Evolutionary conservation across 2,329 filamentous ascomycete genomes (phyloP).

Genomic region (Colletotrichum acutatum): DNA sequence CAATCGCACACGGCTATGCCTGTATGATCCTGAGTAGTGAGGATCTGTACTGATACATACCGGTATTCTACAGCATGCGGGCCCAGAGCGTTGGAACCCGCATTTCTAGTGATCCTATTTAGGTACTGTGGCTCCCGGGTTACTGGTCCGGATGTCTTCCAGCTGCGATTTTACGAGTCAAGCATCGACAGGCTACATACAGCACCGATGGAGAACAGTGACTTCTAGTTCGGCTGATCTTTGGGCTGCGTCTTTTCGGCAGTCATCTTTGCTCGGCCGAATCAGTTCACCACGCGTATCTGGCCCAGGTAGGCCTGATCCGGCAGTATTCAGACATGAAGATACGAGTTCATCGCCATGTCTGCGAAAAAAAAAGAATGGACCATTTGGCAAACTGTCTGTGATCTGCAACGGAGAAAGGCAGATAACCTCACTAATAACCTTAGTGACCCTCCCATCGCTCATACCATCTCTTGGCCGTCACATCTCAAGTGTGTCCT

Average conservation of each 20-base stretch:
- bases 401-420: not conserved
- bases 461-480: not conserved
- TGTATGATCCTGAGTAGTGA: not conserved
- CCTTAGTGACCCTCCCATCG: not conserved
- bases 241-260: not conserved
- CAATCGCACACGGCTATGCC: not conserved
- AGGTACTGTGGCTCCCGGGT: conserved; percentile 12
- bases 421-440: not conserved
- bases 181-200: conserved; percentile 1
- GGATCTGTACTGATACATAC: not conserved
- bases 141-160: conserved; percentile 15
- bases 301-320: not conserved
- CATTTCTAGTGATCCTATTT: not conserved
- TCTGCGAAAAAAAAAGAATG: not conserved
- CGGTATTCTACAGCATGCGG: not conserved
- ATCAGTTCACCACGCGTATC: not conserved
- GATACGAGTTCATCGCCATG: not conserved
- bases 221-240: not conserved
- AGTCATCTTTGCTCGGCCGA: not conserved
- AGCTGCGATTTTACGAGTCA: conserved; percentile 16
- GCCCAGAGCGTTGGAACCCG: conserved; percentile 6
- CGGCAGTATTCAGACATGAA: not conserved
- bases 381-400: not conserved
- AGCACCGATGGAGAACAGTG: conserved; percentile 7
- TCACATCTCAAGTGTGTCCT: conserved; percentile 18